phyloP scores from a whole-genome alignment of 805 yeast genomes.

The Metschnikowia corniflorae region DNA sequence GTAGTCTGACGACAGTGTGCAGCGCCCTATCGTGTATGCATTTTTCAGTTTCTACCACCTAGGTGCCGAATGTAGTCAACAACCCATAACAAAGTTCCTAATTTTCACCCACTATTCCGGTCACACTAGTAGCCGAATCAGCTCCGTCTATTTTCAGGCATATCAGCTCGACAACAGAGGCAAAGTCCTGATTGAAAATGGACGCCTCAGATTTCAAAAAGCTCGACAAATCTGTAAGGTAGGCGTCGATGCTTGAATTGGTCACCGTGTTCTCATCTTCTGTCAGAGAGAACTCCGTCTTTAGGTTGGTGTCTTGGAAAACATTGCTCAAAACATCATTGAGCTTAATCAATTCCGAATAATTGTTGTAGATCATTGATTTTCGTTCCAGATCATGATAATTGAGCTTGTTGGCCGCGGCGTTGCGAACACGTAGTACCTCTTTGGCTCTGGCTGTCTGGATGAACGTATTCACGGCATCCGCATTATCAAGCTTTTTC shows the following conservation, averaged over 20 bases:
- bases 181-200: conserved; percentile 17
- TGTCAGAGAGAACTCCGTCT: conserved; percentile 4
- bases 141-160: conserved; percentile 7
- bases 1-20: too few species aligned
- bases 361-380: conserved; percentile 70
- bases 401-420: conserved; percentile 40
- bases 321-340: conserved; percentile 46
- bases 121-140: conserved; percentile 13
- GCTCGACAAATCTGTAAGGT: conserved; percentile 7
- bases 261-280: conserved; percentile 3
- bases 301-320: conserved; percentile 3
- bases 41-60: too few species aligned
- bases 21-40: too few species aligned
- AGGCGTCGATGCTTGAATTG: conserved; percentile 10
- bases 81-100: too few species aligned
- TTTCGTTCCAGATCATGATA: conserved; percentile 59
- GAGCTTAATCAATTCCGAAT: conserved; percentile 67
- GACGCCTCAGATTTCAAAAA: conserved; percentile 13
- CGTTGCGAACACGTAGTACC: conserved; percentile 15
- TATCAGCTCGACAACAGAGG: conserved; percentile 9
- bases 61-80: too few species aligned
- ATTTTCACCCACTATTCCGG: conserved; percentile 7
- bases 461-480: conserved; percentile 8
- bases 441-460: conserved; percentile 10
- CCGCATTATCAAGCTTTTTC: conserved; percentile 6